Base-by-base conservation (phyloP, 306 rosid genomes). In the Cucurbita pepo region DNA sequence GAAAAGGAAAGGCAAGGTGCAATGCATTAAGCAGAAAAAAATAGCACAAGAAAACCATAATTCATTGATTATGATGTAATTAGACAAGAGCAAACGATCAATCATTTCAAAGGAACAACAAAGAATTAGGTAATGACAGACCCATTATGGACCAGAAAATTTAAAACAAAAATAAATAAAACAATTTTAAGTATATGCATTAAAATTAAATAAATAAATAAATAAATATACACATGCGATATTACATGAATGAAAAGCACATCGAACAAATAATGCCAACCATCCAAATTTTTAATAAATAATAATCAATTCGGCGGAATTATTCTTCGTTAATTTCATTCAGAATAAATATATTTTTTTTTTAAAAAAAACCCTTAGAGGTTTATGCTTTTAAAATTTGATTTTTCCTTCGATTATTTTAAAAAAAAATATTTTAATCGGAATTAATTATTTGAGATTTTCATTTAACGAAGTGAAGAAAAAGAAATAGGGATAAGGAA, bases 91-190 rank as follows among this genome's bases (percentile, higher is more conserved):
- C 15, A 69, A 69, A 50, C 74, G 25, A 69, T 69, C 72, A 56
- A 55, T 38, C 73, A 62, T 52, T 61, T 61, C 59, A 43, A 75
- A 69, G 56, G 19, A 41, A 6, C 73, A 69, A 9, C 66, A n/a
- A 34, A 53, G 41, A 59, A 48, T 50, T 25, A 50, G 58, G 57
- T 48, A 69, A 67, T 13, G 43, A 67, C 56, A 67, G 56, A 67
- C 55, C 40, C 45, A 14, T 60, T 30, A 78, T 79, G 81, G 83
- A 81, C 81, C 81, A 77, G 75, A 79, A 1, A 1, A 1, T 52
- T 52, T 0, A 0, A 15, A 30, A 4, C 52, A 8, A 7, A 6
- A 56, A 47, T 70, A 43, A 50, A 16, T 6, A 18, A 43, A 64
- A 10, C 3, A 38, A 44, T 11, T 13, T 43, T 22, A 50, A 69